Percentiles rank a stretch among this genome's conserved stretches.
Evolutionary conservation across 176 grass and related monocot species (phyloP).

Genomic region (Lolium perenne): DNA sequence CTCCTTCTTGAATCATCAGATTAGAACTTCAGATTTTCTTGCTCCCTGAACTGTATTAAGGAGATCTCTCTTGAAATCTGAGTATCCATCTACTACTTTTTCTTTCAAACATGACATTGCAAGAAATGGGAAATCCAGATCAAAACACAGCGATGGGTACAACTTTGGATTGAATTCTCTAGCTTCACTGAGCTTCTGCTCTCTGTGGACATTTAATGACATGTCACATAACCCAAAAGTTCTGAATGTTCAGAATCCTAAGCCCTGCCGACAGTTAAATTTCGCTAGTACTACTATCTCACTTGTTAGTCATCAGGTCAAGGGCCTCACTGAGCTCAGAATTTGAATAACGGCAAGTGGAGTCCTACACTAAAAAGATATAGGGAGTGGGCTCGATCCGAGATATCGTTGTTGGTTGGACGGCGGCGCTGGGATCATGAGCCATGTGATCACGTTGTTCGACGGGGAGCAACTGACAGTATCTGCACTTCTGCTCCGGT

Average conservation of each 20-base stretch:
- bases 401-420: slow-evolving; percentile 66
- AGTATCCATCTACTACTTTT: background rate
- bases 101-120: slow-evolving; percentile 16
- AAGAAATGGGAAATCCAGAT: slow-evolving; percentile 12
- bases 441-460: slow-evolving; percentile 62
- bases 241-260: background rate
- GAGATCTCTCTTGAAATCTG: slow-evolving; percentile 34
- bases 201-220: background rate
- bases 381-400: slow-evolving; percentile 25
- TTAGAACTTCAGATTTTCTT: slow-evolving; percentile 35
- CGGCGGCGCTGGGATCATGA: slow-evolving; percentile 58
- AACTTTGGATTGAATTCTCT: background rate
- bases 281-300: background rate
- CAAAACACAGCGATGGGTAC: background rate
- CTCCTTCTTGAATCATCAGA: background rate
- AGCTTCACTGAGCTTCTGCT: background rate
- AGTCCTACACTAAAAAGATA: slow-evolving; percentile 32
- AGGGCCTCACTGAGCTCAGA: slow-evolving; percentile 10
- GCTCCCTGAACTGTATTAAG: slow-evolving; percentile 23
- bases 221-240: background rate
- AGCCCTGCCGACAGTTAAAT: background rate
- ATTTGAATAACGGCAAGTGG: slow-evolving; percentile 35
- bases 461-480: slow-evolving; percentile 54
- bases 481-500: too few species aligned
- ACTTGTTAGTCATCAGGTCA: background rate